Base-by-base conservation (phyloP, 2,329 filamentous ascomycete species). In the Fusarium annulatum region DNA sequence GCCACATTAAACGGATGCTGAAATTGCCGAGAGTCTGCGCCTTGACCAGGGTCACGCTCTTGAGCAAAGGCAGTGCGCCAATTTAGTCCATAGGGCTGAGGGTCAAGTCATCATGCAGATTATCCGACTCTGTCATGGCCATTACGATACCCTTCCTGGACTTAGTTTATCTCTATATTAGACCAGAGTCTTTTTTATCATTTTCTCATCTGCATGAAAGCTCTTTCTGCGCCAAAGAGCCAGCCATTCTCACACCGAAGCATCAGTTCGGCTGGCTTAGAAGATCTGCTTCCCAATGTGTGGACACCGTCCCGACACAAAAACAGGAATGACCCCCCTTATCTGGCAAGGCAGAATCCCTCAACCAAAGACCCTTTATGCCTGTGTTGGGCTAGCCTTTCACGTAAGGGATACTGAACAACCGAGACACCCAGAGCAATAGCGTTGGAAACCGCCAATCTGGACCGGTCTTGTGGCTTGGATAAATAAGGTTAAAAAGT, bases 401-500 rank as follows among this genome's bases (percentile, higher is more conserved):
- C 30, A 34, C 33, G 48, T 43, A 66, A 66, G 48, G 60, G 48
- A 57, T 38, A 26, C 23, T 39, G 21, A 53, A 42, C 34, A 33
- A 42, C 46, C 46, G 34, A 51, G 43, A 60, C 34, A 51, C 36
- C 34, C 34, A 45, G 39, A 21, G 23, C 19, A 2, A 42, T 53
- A 53, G 58, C 58, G 58, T 16, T 9, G 16, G 16, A 55, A 48
- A 19, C 18, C 9, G 11, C 18, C 11, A 49, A 43, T 59, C 64
- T 67, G 26, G 64, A 66, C 43, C 26, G 45, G 42, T 43, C 61
- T 67, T 9, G 43, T 66, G 51, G 64, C 64, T 52, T 42, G 8
- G 7, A 51, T 11, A 59, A 45, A 58, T 67, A 66, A 67, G 64
- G 64, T 67, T 67, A 67, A 67, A 67, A 66, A 51, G 38, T 41